Evolutionary conservation across 176 grass and related monocot genomes (phyloP), one percentile per base, ranked within the genome.

Genomic region (Leersia perrieri): DNA sequence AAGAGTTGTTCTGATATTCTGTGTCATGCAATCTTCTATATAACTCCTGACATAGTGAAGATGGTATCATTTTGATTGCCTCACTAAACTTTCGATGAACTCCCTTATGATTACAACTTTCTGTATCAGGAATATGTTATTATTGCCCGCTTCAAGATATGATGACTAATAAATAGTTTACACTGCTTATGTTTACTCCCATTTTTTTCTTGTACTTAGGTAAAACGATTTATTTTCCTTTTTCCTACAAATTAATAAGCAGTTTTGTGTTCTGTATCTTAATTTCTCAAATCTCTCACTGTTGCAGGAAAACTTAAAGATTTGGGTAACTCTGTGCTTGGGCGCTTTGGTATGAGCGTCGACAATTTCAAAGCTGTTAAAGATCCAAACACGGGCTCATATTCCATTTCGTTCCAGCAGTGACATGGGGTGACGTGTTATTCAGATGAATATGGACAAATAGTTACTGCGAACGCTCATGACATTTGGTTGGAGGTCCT

Each of bases 321-420:
- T 57, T 13, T 97, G 80, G 90, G 94, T 4, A 97, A 93, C 60
- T 93, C 88, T 44, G 88, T 97, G 68, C 72, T 97, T 58, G 88
- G 90, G 20, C 67, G 76, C 26, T 97, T 97, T 6, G 88, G 90
- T 49, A 93, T 97, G 94, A 97, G 88, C 15, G 74, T 93, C 26
- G 88, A 97, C 77, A 93, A 97, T 36, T 97, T 97, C 76, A 93
- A 97, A 67, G 36, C 90, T 36, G 88, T 91, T 7, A 82, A 97
- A 71, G 90, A 97, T 83, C 90, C 94, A 82, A 91, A 93, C 85
- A 91, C 90, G 0, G 90, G 94, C 10, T 93, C 94, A 1, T 97
- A 97, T 80, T 91, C 90, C 2, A 71, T 97, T 41, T 85, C 84
- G 0, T 97, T 97, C 81, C 77, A 97, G 73, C 78, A 87, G 36